Evolutionary conservation across 495 filamentous ascomycete species (phyloP).

Genomic region (Tuber aestivum): DNA sequence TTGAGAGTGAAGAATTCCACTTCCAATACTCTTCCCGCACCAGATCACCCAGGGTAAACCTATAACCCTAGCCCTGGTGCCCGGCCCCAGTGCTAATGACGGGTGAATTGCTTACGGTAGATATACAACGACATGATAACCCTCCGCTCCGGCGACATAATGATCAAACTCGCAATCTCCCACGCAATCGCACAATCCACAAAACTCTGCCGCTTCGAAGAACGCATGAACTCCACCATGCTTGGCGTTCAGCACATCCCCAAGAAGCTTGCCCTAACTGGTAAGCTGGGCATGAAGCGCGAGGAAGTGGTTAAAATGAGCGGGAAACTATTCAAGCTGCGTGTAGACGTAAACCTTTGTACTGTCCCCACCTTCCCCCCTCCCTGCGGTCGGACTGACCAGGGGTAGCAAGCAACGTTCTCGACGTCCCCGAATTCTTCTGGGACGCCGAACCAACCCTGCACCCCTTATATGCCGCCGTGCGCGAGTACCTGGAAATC

Average conservation of each 20-base stretch:
- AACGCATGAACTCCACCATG: slow-evolving; percentile 94
- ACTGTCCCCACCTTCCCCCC: slow-evolving; percentile 45
- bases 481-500: slow-evolving; percentile 97
- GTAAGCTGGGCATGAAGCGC: slow-evolving; percentile 82
- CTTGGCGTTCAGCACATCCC: slow-evolving; percentile 84
- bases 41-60: slow-evolving; percentile 62
- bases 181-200: slow-evolving; percentile 98
- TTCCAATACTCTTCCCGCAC: slow-evolving; percentile 89
- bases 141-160: slow-evolving; percentile 86
- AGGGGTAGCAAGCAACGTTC: slow-evolving; percentile 77
- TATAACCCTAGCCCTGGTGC: background rate
- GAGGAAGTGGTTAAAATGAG: slow-evolving; percentile 89
- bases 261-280: slow-evolving; percentile 77
- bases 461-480: slow-evolving; percentile 87
- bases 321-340: slow-evolving; percentile 81
- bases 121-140: slow-evolving; percentile 99
- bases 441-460: slow-evolving; percentile 95
- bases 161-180: slow-evolving; percentile 96
- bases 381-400: background rate
- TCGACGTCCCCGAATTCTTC: slow-evolving; percentile 98
- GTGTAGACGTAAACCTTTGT: slow-evolving; percentile 98
- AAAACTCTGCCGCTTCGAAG: slow-evolving; percentile 94
- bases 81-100: background rate
- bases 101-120: slow-evolving; percentile 16
- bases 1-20: slow-evolving; percentile 97